phyloP scores from a whole-genome alignment of 1,139 yeast genomes.

The Kodamaea alishanica region DNA sequence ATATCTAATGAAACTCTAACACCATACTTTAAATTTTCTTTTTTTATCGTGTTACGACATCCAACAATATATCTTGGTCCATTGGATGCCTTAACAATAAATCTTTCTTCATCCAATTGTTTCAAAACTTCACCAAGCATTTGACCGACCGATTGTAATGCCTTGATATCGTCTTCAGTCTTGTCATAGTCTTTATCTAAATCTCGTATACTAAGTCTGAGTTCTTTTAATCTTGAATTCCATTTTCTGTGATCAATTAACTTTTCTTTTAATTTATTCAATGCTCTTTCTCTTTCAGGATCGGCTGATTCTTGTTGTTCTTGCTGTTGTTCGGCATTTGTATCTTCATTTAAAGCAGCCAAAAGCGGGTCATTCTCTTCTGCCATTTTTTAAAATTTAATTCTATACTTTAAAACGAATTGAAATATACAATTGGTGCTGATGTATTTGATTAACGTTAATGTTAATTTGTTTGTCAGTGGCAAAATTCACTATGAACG shows the following conservation, averaged over 20 bases:
- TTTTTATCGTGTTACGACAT: conserved; percentile 88
- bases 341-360: conserved; percentile 59
- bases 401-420: no score
- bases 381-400: conserved; percentile 31
- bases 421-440: no score
- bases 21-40: conserved; percentile 82
- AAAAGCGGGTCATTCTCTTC: conserved; percentile 70
- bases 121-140: conserved; percentile 96
- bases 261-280: conserved; percentile 77
- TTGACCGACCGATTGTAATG: conserved; percentile 96
- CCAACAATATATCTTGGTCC: conserved; percentile 99
- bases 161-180: conserved; percentile 96
- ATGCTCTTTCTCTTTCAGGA: conserved; percentile 76
- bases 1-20: conserved; percentile 95
- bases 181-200: conserved; percentile 82
- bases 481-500: no score
- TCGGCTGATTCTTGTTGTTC: conserved; percentile 39
- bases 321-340: conserved; percentile 7
- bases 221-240: conserved; percentile 86
- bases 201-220: conserved; percentile 79
- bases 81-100: conserved; percentile 92
- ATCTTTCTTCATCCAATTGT: conserved; percentile 91
- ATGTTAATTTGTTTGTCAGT: no score
- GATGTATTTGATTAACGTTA: no score
- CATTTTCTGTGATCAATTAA: conserved; percentile 90